Evolutionary conservation across 225 moss, liverwort and hornwort species (phyloP).

Genomic region (Rhytidiadelphus loreus): DNA sequence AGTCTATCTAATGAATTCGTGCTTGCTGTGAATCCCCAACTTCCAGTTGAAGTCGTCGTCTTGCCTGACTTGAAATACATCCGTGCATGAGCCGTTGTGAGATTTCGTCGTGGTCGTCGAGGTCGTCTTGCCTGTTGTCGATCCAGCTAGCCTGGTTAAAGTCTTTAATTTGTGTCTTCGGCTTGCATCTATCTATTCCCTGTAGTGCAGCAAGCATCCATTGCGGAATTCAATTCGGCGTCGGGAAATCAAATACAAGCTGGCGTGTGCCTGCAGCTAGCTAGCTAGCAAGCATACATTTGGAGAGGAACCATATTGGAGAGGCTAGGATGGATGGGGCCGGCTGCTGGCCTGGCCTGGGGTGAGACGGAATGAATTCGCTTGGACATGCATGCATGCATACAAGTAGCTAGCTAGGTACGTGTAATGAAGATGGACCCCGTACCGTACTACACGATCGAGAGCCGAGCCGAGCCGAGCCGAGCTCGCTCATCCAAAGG

Average conservation of each 20-base stretch:
- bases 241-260: not conserved
- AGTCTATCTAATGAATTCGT: not conserved
- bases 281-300: not conserved
- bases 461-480: not conserved
- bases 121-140: not conserved
- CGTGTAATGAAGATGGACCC: not conserved
- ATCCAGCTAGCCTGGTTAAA: not conserved
- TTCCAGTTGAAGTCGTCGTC: not conserved
- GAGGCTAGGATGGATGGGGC: not conserved
- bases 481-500: constrained; percentile 3
- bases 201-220: not conserved
- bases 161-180: not conserved
- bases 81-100: not conserved
- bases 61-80: not conserved
- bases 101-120: not conserved
- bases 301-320: not conserved
- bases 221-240: not conserved
- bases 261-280: not conserved
- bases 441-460: not conserved
- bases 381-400: not conserved
- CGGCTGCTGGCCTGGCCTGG: not conserved
- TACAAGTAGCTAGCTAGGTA: not conserved
- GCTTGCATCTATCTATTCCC: not conserved
- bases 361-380: not conserved
- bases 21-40: not conserved